Conservation (phyloP, 768 basidiomycete genomes). For the Ramaria sp. region DNA sequence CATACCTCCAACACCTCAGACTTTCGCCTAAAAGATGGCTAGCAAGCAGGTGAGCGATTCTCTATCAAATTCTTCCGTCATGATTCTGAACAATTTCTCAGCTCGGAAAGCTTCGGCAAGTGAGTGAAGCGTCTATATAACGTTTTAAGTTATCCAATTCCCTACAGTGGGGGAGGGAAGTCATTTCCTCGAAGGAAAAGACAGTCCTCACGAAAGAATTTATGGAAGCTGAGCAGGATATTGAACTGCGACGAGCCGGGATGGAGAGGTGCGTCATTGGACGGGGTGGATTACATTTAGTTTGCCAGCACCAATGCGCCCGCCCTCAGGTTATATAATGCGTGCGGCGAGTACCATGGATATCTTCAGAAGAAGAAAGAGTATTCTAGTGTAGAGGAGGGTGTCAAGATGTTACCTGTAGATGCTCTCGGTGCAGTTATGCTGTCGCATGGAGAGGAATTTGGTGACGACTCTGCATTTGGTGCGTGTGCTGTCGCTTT, state of each 20-base stretch:
- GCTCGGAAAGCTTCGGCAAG: constrained; percentile 75
- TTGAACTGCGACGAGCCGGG: constrained; percentile 70
- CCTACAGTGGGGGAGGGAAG: constrained; percentile 80
- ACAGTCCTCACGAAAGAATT: constrained; percentile 70
- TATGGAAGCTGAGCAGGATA: constrained; percentile 69
- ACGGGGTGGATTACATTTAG: background rate
- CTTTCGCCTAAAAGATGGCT: constrained; percentile 32
- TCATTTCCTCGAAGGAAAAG: constrained; percentile 77
- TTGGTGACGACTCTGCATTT: constrained; percentile 64
- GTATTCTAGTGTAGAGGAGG: constrained; percentile 46
- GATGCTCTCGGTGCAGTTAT: constrained; percentile 79
- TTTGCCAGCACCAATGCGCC: background rate
- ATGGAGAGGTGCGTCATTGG: constrained; percentile 46
- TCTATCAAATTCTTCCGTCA: background rate
- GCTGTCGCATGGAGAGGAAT: constrained; percentile 77
- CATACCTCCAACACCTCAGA: no score
- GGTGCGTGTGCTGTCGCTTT: constrained; percentile 30
- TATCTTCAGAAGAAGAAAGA: constrained; percentile 68
- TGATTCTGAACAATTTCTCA: constrained; percentile 16
- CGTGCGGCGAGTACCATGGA: constrained; percentile 62
- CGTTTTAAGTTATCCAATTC: constrained; percentile 11
- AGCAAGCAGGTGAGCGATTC: constrained; percentile 46
- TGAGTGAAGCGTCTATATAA: constrained; percentile 20
- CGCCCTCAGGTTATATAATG: constrained; percentile 47
- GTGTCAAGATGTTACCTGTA: constrained; percentile 54